Evolutionary conservation across 75 land plant genomes (phyloP).

Genomic region (Selaginella moellendorffii): DNA sequence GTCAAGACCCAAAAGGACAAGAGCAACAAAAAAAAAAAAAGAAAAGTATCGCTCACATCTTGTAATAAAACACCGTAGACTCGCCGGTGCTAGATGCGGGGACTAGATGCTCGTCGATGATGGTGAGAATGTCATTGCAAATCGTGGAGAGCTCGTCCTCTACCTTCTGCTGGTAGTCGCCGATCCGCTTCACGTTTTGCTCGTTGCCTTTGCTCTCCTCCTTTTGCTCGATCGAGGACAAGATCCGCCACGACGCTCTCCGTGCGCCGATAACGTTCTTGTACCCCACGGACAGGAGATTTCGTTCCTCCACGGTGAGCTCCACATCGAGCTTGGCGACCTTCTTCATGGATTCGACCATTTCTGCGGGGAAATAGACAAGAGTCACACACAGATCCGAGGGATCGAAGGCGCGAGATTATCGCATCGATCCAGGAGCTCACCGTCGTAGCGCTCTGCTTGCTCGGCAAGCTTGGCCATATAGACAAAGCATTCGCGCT

Average conservation of each 20-base stretch:
- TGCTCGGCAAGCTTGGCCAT: constrained; percentile 64
- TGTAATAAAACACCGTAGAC: constrained; percentile 56
- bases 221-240: constrained; percentile 47
- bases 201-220: constrained; percentile 54
- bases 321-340: constrained; percentile 52
- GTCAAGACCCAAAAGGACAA: too few relatives aligned
- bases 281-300: constrained; percentile 4
- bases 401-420: background rate
- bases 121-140: constrained; percentile 39
- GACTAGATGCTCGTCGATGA: constrained; percentile 55
- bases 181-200: constrained; percentile 37
- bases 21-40: too few relatives aligned
- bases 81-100: constrained; percentile 43
- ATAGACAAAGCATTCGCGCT: constrained; percentile 43
- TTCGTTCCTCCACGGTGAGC: constrained; percentile 19
- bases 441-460: constrained; percentile 61
- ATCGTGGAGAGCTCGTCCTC: constrained; percentile 41
- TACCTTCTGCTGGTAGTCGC: constrained; percentile 44
- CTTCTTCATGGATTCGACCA: constrained; percentile 60
- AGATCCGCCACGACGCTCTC: constrained; percentile 1
- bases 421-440: background rate
- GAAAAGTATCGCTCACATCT: constrained; percentile 66
- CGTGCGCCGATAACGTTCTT: constrained; percentile 11
- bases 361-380: constrained; percentile 25
- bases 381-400: background rate